phyloP scores from a whole-genome alignment of 352 stramenopile species.

The Elongisporangium prolatum region DNA sequence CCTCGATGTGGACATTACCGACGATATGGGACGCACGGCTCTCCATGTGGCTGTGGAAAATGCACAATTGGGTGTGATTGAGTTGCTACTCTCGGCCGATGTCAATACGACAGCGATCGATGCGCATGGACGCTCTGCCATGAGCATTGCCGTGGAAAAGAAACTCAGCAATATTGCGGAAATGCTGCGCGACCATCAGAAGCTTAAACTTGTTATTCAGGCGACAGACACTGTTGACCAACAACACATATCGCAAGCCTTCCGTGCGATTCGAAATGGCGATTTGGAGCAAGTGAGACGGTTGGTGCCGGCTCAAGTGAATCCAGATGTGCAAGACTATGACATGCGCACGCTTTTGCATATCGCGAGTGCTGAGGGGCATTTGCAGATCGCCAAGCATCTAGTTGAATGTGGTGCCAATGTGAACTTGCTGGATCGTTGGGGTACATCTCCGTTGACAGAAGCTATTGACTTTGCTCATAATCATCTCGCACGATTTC shows the following conservation, averaged over 20 bases:
- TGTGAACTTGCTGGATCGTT: slow-evolving; percentile 76
- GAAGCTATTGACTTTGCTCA: slow-evolving; percentile 79
- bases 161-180: slow-evolving; percentile 48
- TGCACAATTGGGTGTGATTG: slow-evolving; percentile 61
- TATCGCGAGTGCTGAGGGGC: slow-evolving; percentile 65
- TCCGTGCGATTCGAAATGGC: slow-evolving; percentile 48
- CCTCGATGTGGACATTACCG: slow-evolving; percentile 50
- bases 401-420: slow-evolving; percentile 66
- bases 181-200: slow-evolving; percentile 57
- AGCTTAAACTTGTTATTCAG: slow-evolving; percentile 35
- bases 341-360: slow-evolving; percentile 69
- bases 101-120: slow-evolving; percentile 58
- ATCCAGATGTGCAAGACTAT: slow-evolving; percentile 69
- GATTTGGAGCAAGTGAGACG: slow-evolving; percentile 38
- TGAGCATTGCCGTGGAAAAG: slow-evolving; percentile 64
- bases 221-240: slow-evolving; percentile 30
- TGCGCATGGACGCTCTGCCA: slow-evolving; percentile 42
- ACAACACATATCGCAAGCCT: slow-evolving; percentile 44
- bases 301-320: slow-evolving; percentile 54
- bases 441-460: slow-evolving; percentile 65
- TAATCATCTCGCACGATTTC: slow-evolving; percentile 63
- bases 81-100: slow-evolving; percentile 70
- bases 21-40: slow-evolving; percentile 50
- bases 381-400: slow-evolving; percentile 50
- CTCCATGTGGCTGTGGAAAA: slow-evolving; percentile 79